phyloP scores from a whole-genome alignment of 2,329 filamentous ascomycete genomes.

The Acrodontium crateriforme region DNA sequence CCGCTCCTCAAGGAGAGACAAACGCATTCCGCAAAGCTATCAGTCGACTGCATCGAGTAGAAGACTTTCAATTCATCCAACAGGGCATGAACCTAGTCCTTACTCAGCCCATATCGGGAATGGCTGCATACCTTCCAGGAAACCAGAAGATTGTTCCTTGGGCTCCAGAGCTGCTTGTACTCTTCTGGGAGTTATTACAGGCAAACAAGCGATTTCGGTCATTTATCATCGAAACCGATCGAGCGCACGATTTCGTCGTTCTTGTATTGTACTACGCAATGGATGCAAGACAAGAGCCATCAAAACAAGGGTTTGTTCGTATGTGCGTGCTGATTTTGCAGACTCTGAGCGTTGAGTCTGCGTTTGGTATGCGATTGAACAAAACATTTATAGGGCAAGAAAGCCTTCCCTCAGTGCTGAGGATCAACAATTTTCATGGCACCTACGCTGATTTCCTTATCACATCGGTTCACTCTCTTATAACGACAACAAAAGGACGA shows the following conservation, averaged over 20 bases:
- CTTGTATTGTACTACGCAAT: slow-evolving; percentile 85
- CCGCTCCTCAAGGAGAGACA: slow-evolving; percentile 35
- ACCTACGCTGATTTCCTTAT: slow-evolving; percentile 91
- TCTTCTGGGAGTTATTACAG: slow-evolving; percentile 94
- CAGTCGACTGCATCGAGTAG: slow-evolving; percentile 75
- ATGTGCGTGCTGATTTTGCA: slow-evolving; percentile 98
- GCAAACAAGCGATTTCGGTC: slow-evolving; percentile 95
- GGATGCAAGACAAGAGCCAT: slow-evolving; percentile 70
- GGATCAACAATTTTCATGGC: slow-evolving; percentile 71
- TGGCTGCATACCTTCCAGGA: slow-evolving; percentile 75
- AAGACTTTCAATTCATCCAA: slow-evolving; percentile 87
- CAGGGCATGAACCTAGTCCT: slow-evolving; percentile 12
- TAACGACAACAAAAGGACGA: slow-evolving; percentile 80
- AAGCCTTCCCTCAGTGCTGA: slow-evolving; percentile 66
- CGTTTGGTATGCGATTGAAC: slow-evolving; percentile 82
- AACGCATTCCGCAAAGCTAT: slow-evolving; percentile 92
- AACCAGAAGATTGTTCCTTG: slow-evolving; percentile 69
- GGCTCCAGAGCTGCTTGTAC: slow-evolving; percentile 88
- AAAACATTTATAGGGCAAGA: slow-evolving; percentile 81
- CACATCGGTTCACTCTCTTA: slow-evolving; percentile 76
- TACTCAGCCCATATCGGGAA: slow-evolving; percentile 62
- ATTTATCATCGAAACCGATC: slow-evolving; percentile 91
- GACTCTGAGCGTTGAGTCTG: slow-evolving; percentile 82
- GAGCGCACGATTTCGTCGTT: slow-evolving; percentile 84
- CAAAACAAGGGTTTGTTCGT: slow-evolving; percentile 81